Evolutionary conservation across 1,284 basidiomycete species (phyloP).

Genomic region (Spongiforma sp.): DNA sequence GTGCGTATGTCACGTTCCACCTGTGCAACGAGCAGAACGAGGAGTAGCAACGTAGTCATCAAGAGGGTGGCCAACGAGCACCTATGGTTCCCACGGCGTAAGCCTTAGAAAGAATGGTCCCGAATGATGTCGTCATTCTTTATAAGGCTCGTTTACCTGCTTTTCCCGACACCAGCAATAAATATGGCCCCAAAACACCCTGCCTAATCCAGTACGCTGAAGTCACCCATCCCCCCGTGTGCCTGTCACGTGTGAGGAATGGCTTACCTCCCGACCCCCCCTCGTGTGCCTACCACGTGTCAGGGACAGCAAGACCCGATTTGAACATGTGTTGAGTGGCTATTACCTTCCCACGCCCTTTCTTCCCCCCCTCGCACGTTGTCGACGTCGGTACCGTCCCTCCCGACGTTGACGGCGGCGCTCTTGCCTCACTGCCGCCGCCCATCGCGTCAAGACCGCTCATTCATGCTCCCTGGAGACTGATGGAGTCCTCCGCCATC

Average conservation of each 20-base stretch:
- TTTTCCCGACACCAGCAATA: neutral
- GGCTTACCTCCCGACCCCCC: neutral
- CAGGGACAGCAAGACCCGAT: neutral
- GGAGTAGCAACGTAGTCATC: too few relatives aligned
- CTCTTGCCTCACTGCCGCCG: too few relatives aligned
- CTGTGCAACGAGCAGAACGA: conserved; percentile 77
- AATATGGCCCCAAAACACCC: neutral
- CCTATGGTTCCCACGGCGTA: neutral
- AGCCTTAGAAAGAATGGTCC: neutral
- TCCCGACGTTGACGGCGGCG: too few relatives aligned
- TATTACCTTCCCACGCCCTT: neutral
- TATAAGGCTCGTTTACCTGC: neutral
- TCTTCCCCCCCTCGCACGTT: too few relatives aligned
- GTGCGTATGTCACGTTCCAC: conserved; percentile 85
- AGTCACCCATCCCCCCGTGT: neutral
- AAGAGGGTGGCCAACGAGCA: conserved; percentile 61
- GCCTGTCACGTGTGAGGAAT: neutral
- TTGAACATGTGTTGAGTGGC: neutral
- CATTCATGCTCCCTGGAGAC: too few relatives aligned
- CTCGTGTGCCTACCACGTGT: neutral
- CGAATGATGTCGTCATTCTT: neutral
- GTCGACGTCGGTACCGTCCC: too few relatives aligned
- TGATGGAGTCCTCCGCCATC: too few relatives aligned
- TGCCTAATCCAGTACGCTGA: neutral
- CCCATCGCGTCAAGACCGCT: too few relatives aligned